Percentiles rank a stretch among this genome's conserved stretches.
Evolutionary conservation across 1,284 basidiomycete species (phyloP).

Genomic region (Papiliotrema nemorosa): DNA sequence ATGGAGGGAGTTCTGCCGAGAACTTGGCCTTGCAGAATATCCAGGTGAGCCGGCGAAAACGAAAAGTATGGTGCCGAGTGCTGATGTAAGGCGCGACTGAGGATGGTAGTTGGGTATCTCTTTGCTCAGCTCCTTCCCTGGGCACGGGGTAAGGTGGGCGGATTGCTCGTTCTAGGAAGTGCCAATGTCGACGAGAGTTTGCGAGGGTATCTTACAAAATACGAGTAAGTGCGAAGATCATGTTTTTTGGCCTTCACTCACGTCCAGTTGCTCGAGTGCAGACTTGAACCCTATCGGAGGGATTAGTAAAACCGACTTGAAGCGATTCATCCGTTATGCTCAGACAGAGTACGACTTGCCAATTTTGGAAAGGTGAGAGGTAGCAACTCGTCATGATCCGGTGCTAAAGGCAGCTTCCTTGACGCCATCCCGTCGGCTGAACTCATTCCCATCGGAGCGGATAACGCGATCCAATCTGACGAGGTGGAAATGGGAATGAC

Average conservation of each 20-base stretch:
- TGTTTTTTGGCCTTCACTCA: neutral
- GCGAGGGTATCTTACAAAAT: conserved; percentile 95
- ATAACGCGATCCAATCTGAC: conserved; percentile 90
- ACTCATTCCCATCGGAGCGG: conserved; percentile 83
- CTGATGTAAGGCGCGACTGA: conserved; percentile 65
- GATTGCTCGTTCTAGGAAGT: conserved; percentile 88
- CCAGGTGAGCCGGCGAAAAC: conserved; percentile 56
- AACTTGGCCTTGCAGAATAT: conserved; percentile 98
- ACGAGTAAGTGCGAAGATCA: conserved; percentile 61
- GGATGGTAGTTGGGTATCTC: conserved; percentile 96
- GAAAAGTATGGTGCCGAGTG: conserved; percentile 5
- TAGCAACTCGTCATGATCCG: neutral
- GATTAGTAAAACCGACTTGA: conserved; percentile 96
- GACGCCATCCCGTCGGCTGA: conserved; percentile 92
- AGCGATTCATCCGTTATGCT: conserved; percentile 89
- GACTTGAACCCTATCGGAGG: conserved; percentile 98
- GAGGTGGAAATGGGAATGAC: conserved; percentile 99
- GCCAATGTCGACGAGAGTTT: conserved; percentile 98
- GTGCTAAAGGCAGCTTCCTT: conserved; percentile 63
- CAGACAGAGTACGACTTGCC: conserved; percentile 75
- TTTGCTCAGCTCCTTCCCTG: conserved; percentile 96
- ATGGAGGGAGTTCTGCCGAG: conserved; percentile 83
- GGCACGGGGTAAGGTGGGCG: conserved; percentile 78
- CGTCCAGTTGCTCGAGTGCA: conserved; percentile 60
- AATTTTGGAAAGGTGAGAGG: conserved; percentile 65